A percentile compares a stretch with the other conserved stretches of the same genome.
Conservation (phyloP, 208 protist genomes). For the Porcisia deanei region DNA sequence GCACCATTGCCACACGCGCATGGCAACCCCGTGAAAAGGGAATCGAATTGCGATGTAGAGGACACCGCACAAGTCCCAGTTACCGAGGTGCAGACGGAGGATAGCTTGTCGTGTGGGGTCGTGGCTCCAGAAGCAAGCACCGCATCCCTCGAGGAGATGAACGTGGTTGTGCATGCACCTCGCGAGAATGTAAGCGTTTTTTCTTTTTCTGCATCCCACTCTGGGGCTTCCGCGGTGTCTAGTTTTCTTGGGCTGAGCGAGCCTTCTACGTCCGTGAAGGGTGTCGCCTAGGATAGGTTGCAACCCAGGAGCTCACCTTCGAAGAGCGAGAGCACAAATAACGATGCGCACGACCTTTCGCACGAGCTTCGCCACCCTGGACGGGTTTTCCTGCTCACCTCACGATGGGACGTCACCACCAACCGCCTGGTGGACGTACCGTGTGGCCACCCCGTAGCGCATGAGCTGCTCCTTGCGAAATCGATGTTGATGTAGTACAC, state of each 20-base stretch:
- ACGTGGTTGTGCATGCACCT: slow-evolving; percentile 10
- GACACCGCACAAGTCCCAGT: neutral
- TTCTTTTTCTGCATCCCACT: neutral
- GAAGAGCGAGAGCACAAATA: neutral
- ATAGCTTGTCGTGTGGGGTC: neutral
- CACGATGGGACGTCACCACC: slow-evolving; percentile 31
- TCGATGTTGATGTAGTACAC: slow-evolving; percentile 53
- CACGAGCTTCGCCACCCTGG: slow-evolving; percentile 64
- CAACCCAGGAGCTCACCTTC: neutral
- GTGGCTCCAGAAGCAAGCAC: neutral
- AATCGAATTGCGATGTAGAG: neutral
- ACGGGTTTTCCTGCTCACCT: slow-evolving; percentile 57
- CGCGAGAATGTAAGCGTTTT: neutral
- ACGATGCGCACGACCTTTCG: slow-evolving; percentile 29
- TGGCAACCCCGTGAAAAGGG: neutral
- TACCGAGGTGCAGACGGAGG: neutral
- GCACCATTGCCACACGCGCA: neutral
- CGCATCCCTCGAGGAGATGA: neutral
- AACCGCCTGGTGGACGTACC: slow-evolving; percentile 66
- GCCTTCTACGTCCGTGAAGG: neutral
- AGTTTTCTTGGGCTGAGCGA: neutral
- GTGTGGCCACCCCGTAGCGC: slow-evolving; percentile 49
- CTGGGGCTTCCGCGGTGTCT: neutral
- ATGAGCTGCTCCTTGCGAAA: slow-evolving; percentile 55
- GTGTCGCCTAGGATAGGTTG: neutral